Evolutionary conservation across 129 eudicot genomes (phyloP).

Genomic region (Artemisia tridentata): DNA sequence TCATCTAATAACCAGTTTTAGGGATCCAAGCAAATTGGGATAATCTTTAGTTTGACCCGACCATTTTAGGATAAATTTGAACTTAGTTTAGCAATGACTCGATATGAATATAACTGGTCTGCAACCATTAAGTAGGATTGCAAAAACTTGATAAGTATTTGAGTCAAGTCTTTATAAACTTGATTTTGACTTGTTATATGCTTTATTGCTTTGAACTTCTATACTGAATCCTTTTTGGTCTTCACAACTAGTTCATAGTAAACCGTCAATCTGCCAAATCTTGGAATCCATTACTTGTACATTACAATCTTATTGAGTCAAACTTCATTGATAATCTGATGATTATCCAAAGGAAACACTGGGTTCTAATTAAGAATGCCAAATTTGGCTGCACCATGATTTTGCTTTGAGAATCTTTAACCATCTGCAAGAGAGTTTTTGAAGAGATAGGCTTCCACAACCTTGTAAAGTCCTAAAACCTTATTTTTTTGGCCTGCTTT

Average conservation of each 20-base stretch:
- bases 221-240: slow-evolving; percentile 55
- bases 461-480: slow-evolving; percentile 51
- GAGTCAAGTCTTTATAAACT: no score
- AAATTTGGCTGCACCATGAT: background rate
- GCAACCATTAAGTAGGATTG: no score
- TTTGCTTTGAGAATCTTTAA: slow-evolving; percentile 15
- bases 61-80: no score
- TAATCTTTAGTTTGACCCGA: no score
- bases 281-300: background rate
- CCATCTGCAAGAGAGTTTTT: slow-evolving; percentile 56
- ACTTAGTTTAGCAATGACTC: no score
- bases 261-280: slow-evolving; percentile 1
- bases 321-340: background rate
- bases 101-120: no score
- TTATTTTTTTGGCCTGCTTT: slow-evolving; percentile 49
- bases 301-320: background rate
- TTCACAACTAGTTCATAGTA: slow-evolving; percentile 48
- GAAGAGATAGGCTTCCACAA: slow-evolving; percentile 59
- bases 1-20: no score
- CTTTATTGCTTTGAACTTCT: slow-evolving; percentile 18
- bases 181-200: no score
- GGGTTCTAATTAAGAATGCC: slow-evolving; percentile 1
- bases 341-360: slow-evolving; percentile 3
- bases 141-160: no score
- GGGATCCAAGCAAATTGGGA: no score